phyloP scores from a whole-genome alignment of 176 grass and related monocot genomes.

The Ensete ventricosum region DNA sequence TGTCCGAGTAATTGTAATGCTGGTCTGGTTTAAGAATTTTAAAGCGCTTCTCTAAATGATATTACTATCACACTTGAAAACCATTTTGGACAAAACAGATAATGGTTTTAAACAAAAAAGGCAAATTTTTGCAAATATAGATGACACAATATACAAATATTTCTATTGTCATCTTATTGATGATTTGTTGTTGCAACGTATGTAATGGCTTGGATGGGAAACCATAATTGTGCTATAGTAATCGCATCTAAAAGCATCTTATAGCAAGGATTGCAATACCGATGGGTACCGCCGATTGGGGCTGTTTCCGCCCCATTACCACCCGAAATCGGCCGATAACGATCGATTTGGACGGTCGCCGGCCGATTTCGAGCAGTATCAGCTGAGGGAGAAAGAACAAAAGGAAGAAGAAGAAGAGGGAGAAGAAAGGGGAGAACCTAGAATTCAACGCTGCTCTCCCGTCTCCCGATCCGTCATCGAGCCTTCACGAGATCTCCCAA shows the following conservation, averaged over 20 bases:
- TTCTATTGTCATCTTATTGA: background rate
- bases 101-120: background rate
- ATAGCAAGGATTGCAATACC: background rate
- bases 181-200: background rate
- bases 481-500: too few species aligned
- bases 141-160: background rate
- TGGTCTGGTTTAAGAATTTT: background rate
- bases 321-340: background rate
- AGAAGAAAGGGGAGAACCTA: too few species aligned
- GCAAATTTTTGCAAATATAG: background rate
- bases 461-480: too few species aligned
- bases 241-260: background rate
- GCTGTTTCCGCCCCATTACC: too few species aligned
- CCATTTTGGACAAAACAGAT: background rate
- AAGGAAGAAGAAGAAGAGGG: too few species aligned
- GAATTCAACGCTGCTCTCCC: too few species aligned
- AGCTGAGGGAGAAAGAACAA: too few species aligned
- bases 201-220: background rate
- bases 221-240: background rate
- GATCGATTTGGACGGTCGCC: too few species aligned
- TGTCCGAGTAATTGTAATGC: background rate
- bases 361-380: too few species aligned
- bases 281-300: too few species aligned
- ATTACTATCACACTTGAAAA: background rate
- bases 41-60: background rate